Conservation (phyloP, 805 yeast species). For the Candida piceae region DNA sequence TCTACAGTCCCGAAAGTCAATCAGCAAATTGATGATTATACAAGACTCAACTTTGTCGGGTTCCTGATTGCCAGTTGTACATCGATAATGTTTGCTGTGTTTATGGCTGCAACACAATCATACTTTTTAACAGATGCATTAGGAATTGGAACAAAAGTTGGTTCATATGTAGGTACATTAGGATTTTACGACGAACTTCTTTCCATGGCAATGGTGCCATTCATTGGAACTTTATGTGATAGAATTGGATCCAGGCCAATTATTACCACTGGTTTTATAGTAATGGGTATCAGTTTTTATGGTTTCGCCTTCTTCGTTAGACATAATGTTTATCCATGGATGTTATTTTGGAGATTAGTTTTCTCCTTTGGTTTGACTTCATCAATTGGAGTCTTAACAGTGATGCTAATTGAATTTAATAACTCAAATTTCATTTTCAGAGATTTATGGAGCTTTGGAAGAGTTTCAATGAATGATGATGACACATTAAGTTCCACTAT, state of each 20-base stretch:
- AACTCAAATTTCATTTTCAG: conserved; percentile 36
- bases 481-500: conserved; percentile 6
- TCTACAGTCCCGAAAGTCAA: conserved; percentile 2
- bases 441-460: conserved; percentile 18
- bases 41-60: conserved; percentile 22
- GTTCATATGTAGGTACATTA: conserved; percentile 43
- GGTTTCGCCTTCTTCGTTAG: conserved; percentile 43
- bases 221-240: conserved; percentile 61
- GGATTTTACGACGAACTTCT: conserved; percentile 58
- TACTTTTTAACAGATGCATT: conserved; percentile 30
- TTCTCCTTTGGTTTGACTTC: conserved; percentile 60
- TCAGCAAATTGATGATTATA: conserved; percentile 17
- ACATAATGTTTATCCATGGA: conserved; percentile 40
- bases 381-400: conserved; percentile 41
- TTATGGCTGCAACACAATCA: conserved; percentile 27
- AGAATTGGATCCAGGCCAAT: conserved; percentile 56
- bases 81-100: conserved; percentile 25
- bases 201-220: conserved; percentile 49
- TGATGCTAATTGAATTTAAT: conserved; percentile 43
- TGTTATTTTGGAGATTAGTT: conserved; percentile 45
- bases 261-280: conserved; percentile 42
- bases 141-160: conserved; percentile 27
- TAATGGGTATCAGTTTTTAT: conserved; percentile 41
- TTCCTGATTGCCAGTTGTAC: conserved; percentile 20
- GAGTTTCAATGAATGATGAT: conserved; percentile 2